Base-by-base conservation (phyloP, 129 eudicot genomes). In the Kitagawia praeruptora region DNA sequence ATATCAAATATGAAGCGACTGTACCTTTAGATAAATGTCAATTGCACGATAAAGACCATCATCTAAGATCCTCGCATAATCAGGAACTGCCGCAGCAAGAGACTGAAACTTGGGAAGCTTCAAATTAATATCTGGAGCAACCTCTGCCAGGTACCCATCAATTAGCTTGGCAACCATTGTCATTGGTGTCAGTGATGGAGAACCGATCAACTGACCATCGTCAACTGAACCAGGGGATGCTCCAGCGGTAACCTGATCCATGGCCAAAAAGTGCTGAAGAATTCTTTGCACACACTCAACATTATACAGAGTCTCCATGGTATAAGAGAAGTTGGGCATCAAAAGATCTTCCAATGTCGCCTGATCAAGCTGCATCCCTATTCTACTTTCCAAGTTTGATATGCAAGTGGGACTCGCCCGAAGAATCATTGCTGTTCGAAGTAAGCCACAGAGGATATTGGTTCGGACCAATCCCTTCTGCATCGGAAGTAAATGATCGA, bases 31-130 rank as follows among this genome's bases (percentile, higher is more conserved):
- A 84, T 92, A 95, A 76, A 90, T 89, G 81, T 95, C 99, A n/a
- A 95, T 95, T 49, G 99, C 99, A 66, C 99, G 97, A 81, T 95
- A 95, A 80, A 95, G 84, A 42, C 99, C 99, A 81, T 95, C 99
- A 86, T 95, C 97, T 82, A 95, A 85, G 19, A 97, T 92, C 87
- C 99, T 87, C 10, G 97, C 99, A 84, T 89, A 95, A 80, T 95
- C 99, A 2, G 99, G 99, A 63, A 95, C 91, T 41, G 93, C 91
- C 40, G 89, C 94, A 54, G 99, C 96, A 85, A 95, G 94, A 69
- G 95, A 77, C 82, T 87, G 91, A 86, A 95, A 95, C 86, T 95
- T 95, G 28, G 96, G 91, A 23, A 92, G 93, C 87, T 95, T 95
- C 83, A 95, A 81, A 78, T 95, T 92, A 41, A 89, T 87, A 80